Evolutionary conservation across 805 yeast species (phyloP).

Genomic region (Lachancea sp.): DNA sequence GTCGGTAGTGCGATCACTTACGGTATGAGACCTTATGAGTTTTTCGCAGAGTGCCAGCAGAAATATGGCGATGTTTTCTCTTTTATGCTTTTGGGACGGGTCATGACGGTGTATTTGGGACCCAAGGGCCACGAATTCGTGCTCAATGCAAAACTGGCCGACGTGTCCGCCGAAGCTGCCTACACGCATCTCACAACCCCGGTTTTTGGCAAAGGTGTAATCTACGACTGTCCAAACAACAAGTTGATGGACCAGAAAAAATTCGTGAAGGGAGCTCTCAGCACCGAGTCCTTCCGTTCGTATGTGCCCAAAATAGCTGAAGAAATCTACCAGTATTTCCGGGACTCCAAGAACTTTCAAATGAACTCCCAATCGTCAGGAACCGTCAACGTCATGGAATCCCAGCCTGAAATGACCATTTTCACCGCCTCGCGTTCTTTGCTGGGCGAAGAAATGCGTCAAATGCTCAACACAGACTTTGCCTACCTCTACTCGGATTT

Average conservation of each 20-base stretch:
- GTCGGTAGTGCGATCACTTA: conserved; percentile 83
- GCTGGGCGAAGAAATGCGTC: conserved; percentile 87
- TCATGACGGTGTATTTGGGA: conserved; percentile 93
- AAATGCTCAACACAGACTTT: conserved; percentile 70
- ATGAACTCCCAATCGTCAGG: conserved; percentile 39
- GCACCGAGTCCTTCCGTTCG: conserved; percentile 71
- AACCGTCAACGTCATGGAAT: conserved; percentile 59
- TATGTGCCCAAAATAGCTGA: conserved; percentile 86
- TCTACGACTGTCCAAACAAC: conserved; percentile 91
- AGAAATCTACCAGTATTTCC: conserved; percentile 67
- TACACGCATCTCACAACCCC: conserved; percentile 98
- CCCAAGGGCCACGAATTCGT: conserved; percentile 98
- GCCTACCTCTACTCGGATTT: conserved; percentile 84
- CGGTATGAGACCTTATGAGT: conserved; percentile 91
- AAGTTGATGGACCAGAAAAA: conserved; percentile 97
- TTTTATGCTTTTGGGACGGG: conserved; percentile 80
- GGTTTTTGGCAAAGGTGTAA: conserved; percentile 94
- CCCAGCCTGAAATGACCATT: conserved; percentile 93
- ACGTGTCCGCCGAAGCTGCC: conserved; percentile 94
- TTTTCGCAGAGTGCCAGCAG: conserved; percentile 69
- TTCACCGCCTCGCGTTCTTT: conserved; percentile 92
- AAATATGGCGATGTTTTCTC: conserved; percentile 93
- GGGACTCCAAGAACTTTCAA: conserved; percentile 44
- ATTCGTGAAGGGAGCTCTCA: conserved; percentile 85
- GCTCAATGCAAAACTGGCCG: conserved; percentile 79